Evolutionary conservation across 1,139 yeast genomes (phyloP).

Genomic region (Trichomonascaceae sp.): DNA sequence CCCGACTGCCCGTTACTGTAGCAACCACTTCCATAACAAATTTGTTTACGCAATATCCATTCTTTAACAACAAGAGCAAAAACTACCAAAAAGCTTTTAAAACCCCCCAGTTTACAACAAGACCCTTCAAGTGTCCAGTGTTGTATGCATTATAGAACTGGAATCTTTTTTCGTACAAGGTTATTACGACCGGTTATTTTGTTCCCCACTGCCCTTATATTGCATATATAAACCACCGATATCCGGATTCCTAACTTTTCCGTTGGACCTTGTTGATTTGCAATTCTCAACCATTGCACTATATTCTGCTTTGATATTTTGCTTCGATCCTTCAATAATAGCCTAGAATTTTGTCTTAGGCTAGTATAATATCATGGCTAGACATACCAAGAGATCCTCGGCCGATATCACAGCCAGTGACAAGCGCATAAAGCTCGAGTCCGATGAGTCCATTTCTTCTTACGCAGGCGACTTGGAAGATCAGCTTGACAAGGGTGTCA

Average conservation of each 20-base stretch:
- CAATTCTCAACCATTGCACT: background rate
- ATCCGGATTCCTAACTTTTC: background rate
- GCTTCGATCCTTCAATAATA: background rate
- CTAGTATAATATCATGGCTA: background rate
- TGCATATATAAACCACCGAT: background rate
- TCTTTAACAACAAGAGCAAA: background rate
- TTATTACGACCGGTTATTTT: background rate
- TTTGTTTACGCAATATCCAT: slow-evolving; percentile 6
- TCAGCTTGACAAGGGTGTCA: slow-evolving; percentile 30
- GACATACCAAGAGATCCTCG: background rate
- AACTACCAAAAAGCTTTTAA: background rate
- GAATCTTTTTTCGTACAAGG: background rate
- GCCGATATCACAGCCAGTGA: background rate
- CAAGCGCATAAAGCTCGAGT: background rate
- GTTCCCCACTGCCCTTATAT: background rate
- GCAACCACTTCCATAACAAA: slow-evolving; percentile 7
- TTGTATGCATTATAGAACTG: background rate
- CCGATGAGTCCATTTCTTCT: background rate
- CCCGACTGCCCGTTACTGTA: slow-evolving; percentile 1
- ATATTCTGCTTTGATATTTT: background rate
- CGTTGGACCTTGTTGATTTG: background rate
- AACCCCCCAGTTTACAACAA: background rate
- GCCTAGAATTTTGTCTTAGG: background rate
- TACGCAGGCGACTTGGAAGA: background rate
- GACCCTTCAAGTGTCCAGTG: background rate